Evolutionary conservation across 495 filamentous ascomycete genomes (phyloP).

Genomic region (Podospora bellae-mahoneyi): DNA sequence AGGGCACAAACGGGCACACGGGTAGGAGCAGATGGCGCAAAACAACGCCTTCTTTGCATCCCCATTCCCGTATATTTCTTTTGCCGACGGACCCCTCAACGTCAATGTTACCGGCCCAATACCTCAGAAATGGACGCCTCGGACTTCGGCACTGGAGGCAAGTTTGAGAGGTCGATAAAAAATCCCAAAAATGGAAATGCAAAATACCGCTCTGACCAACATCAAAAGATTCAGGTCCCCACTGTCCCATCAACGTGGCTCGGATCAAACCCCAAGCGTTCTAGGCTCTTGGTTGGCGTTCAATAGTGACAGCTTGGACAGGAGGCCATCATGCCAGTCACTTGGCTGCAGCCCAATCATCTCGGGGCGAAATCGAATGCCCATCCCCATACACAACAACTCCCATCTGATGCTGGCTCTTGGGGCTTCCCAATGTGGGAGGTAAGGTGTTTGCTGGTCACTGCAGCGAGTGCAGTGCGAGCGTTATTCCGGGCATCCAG

Average conservation of each 20-base stretch:
- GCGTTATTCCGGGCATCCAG: slow-evolving; percentile 2
- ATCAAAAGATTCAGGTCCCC: background rate
- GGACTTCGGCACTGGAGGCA: background rate
- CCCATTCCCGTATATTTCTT: background rate
- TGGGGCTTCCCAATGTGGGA: background rate
- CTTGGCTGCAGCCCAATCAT: background rate
- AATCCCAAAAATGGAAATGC: background rate
- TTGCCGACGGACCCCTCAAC: background rate
- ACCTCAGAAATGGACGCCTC: background rate
- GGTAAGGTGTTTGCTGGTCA: background rate
- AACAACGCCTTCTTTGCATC: background rate
- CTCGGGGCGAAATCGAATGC: background rate
- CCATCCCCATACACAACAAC: background rate
- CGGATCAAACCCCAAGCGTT: too few species aligned
- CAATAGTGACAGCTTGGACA: slow-evolving; percentile 10
- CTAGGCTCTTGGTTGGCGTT: slow-evolving; percentile 1
- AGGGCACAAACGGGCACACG: background rate
- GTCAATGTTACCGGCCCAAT: background rate
- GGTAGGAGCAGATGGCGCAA: background rate
- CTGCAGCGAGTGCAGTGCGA: background rate
- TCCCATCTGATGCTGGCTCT: background rate
- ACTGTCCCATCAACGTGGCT: slow-evolving; percentile 6
- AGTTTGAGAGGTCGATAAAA: background rate
- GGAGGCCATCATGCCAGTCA: slow-evolving; percentile 7
- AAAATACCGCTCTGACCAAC: background rate